These are phyloP conservation scores for Exsudoporus frostii DNA, from an alignment of 768 basidiomycete species.

Conservation along the genomic window DNA sequence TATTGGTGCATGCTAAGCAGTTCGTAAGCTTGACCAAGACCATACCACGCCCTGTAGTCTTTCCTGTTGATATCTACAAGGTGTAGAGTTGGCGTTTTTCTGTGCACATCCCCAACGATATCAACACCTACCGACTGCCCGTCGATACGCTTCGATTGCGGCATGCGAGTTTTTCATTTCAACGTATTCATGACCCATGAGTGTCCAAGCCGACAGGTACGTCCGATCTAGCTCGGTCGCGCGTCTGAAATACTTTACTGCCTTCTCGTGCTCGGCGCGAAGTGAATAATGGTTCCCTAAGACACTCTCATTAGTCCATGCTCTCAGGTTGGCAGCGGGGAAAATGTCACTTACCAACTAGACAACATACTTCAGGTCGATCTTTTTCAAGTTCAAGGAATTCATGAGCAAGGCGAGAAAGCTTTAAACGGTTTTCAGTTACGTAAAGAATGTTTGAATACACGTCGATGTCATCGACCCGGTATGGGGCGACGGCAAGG, in stretches of 20 bases:
- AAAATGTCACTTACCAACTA: conserved; percentile 66
- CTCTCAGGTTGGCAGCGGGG: background rate
- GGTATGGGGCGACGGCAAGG: conserved; percentile 74
- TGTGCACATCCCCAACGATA: background rate
- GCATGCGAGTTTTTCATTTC: conserved; percentile 99
- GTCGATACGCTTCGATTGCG: conserved; percentile 94
- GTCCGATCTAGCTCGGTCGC: conserved; percentile 94
- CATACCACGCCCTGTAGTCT: conserved; percentile 98
- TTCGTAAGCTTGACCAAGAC: conserved; percentile 97
- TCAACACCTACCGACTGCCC: conserved; percentile 79
- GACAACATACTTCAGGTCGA: conserved; percentile 92
- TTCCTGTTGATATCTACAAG: conserved; percentile 86
- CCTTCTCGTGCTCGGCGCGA: conserved; percentile 91
- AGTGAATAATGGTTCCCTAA: conserved; percentile 97
- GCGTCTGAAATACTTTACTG: conserved; percentile 90
- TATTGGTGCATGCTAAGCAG: conserved; percentile 96
- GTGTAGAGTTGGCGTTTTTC: background rate
- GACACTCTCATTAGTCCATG: background rate
- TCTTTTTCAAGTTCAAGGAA: conserved; percentile 88
- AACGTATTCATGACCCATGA: conserved; percentile 98
- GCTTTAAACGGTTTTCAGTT: conserved; percentile 80
- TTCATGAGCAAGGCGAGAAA: conserved; percentile 89
- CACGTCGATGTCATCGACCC: conserved; percentile 93
- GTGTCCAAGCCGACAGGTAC: conserved; percentile 95
- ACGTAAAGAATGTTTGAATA: conserved; percentile 98